Conservation (phyloP, 2,329 filamentous ascomycete genomes). For the Verticillium longisporum region DNA sequence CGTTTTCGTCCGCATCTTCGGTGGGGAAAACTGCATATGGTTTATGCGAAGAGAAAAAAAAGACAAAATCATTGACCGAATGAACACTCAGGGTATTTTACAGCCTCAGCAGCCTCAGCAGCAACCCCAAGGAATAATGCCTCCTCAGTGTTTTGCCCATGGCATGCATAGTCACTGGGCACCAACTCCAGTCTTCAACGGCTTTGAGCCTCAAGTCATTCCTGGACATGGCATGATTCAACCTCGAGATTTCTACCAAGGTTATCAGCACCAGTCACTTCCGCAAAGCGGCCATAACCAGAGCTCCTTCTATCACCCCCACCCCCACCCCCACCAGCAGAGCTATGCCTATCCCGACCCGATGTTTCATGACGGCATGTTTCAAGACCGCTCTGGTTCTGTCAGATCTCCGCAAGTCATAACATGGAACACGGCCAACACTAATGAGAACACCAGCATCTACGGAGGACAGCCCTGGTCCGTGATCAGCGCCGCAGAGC, state of each 20-base stretch:
- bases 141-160: not conserved
- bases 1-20: conserved; percentile 20
- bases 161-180: not conserved
- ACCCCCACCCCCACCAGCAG: not conserved
- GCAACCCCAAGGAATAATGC: not conserved
- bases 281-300: not conserved
- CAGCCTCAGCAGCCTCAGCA: not conserved
- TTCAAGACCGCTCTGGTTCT: not conserved
- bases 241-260: not conserved
- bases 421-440: not conserved
- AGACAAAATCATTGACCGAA: conserved; percentile 24
- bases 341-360: not conserved
- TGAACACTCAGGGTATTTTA: conserved; percentile 14
- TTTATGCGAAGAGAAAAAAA: conserved; percentile 21
- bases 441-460: not conserved
- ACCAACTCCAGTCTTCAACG: not conserved
- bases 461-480: not conserved
- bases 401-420: not conserved
- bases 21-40: conserved; percentile 17
- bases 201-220: not conserved
- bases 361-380: not conserved
- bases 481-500: not conserved
- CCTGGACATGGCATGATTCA: not conserved
- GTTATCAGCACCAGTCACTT: not conserved
- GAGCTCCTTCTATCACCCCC: not conserved